Percentiles rank a stretch among this genome's conserved stretches.
Conservation (phyloP, 78 protist genomes). For the Emiliania huxleyi region DNA sequence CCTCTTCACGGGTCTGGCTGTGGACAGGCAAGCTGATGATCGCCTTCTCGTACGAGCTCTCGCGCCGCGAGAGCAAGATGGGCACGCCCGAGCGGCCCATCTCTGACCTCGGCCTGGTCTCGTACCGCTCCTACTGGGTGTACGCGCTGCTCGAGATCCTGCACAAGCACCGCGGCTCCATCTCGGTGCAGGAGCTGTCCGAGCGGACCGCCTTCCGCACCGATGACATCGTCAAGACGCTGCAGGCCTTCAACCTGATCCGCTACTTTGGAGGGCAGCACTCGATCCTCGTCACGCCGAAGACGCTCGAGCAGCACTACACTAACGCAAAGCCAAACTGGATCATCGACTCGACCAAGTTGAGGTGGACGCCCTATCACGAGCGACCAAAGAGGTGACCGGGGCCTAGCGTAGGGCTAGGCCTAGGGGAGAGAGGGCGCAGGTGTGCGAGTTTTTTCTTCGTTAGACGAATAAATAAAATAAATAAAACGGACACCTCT, state of each 20-base stretch:
- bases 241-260: conserved; percentile 19
- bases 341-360: not conserved
- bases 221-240: not conserved
- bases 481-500: no score
- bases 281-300: conserved; percentile 18
- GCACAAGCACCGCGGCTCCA: not conserved
- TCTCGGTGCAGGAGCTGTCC: conserved; percentile 64
- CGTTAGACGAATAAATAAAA: no score
- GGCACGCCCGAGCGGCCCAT: conserved; percentile 99
- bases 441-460: no score
- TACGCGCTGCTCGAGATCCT: conserved; percentile 47
- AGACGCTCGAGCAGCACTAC: not conserved
- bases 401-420: no score
- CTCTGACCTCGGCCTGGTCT: conserved; percentile 91
- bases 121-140: conserved; percentile 71
- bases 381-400: no score
- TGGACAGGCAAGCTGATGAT: conserved; percentile 86
- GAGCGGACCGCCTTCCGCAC: conserved; percentile 47
- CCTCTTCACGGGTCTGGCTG: no score
- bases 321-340: not conserved
- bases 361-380: not conserved
- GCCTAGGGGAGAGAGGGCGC: no score
- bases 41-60: conserved; percentile 83
- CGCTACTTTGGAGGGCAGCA: conserved; percentile 19
- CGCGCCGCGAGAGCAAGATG: conserved; percentile 77